Evolutionary conservation across 2,329 filamentous ascomycete species (phyloP).

Genomic region (Gnomoniopsis smithogilvyi): DNA sequence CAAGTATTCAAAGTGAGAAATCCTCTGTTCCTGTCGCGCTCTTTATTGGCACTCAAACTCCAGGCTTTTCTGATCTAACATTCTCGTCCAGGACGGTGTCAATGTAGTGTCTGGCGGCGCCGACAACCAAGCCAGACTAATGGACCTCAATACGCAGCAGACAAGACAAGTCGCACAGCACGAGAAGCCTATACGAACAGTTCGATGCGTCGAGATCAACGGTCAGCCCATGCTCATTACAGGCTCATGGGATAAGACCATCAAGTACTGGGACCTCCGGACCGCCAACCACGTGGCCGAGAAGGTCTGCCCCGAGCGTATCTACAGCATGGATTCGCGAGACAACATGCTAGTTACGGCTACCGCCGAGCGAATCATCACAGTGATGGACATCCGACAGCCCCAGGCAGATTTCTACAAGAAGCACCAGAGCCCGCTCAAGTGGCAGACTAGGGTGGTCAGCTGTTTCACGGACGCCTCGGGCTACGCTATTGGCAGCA

Average conservation of each 20-base stretch:
- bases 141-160: slow-evolving; percentile 71
- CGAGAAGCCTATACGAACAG: slow-evolving; percentile 76
- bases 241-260: slow-evolving; percentile 86
- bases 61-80: not conserved
- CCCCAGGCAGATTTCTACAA: slow-evolving; percentile 86
- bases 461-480: slow-evolving; percentile 91
- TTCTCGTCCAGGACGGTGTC: slow-evolving; percentile 68
- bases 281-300: slow-evolving; percentile 61
- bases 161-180: slow-evolving; percentile 77
- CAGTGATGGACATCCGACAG: slow-evolving; percentile 86
- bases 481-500: slow-evolving; percentile 92
- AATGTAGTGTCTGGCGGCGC: slow-evolving; percentile 86
- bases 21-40: not conserved
- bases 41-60: not conserved
- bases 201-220: slow-evolving; percentile 72
- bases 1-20: slow-evolving; percentile 80
- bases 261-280: slow-evolving; percentile 86
- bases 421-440: slow-evolving; percentile 89
- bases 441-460: slow-evolving; percentile 96
- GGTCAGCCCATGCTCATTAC: slow-evolving; percentile 82
- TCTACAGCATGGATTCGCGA: slow-evolving; percentile 90
- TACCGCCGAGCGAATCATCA: slow-evolving; percentile 94
- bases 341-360: slow-evolving; percentile 86
- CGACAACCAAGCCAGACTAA: slow-evolving; percentile 85
- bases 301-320: slow-evolving; percentile 68